Evolutionary conservation across 2,329 filamentous ascomycete genomes (phyloP), one percentile per base, ranked within the genome.

Genomic region (Alternaria gaisen): DNA sequence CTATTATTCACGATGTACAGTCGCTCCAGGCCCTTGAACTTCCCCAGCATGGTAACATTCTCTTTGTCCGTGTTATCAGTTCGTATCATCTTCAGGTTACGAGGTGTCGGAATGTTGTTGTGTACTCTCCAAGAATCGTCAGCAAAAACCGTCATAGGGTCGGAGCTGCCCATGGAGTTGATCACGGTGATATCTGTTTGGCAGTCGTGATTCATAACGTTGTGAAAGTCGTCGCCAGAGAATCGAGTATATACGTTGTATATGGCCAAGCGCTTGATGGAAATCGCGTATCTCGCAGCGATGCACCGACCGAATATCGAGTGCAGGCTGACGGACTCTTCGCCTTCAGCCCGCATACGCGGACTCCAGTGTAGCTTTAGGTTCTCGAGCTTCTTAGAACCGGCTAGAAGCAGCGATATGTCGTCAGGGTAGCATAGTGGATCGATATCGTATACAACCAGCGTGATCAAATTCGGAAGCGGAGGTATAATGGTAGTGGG

Each of bases 391-490:
- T 85, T 85, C 62, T 80, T 83, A 5, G 85, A 84, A n/a, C 83
- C 79, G 14, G 82, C 73, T 7, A 89, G 74, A 14, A 89, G 75
- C 22, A 84, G 78, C 14, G 86, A 86, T 9, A 89, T 83, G 66
- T 89, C 87, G 73, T 90, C 87, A 0, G 86, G 86, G 67, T 88
- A 88, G 75, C 87, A 89, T 10, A 89, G 79, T 1, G 87, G 87
- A 57, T 90, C 87, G 53, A 89, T 87, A 64, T 89, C 83, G 60
- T 84, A 84, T 28, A 87, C 80, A 53, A 84, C 83, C 36, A 90
- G 78, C 5, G 77, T 79, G 34, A 78, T 79, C 24, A 90, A 78
- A 63, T 84, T 85, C 8, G 85, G 83, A 68, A 90, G 82, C 0
- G 85, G 79, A 2, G 87, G 86, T 41, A 89, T 82, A 5, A 85